A percentile compares a stretch with the other conserved stretches of the same genome.
Conservation (phyloP, 495 filamentous ascomycete species). For the Penicillium antarcticum region DNA sequence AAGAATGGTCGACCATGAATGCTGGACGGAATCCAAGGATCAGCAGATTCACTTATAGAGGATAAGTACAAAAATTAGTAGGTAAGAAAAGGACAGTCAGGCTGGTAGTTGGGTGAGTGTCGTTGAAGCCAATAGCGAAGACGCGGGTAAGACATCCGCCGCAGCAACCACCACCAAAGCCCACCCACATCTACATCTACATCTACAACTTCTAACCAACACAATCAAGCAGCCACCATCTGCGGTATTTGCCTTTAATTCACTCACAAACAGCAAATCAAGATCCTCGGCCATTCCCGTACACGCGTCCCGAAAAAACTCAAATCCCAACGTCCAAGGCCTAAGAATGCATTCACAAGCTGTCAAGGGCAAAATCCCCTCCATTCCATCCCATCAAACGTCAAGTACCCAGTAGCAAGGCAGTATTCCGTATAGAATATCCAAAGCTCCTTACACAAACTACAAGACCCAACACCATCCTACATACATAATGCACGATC, state of each 20-base stretch:
- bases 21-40: constrained; percentile 17
- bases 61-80: not conserved
- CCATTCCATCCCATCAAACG: not conserved
- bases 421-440: not conserved
- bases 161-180: no score
- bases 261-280: not conserved
- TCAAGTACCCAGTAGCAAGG: not conserved
- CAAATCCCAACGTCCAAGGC: not conserved
- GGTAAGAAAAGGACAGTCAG: not conserved
- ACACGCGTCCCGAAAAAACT: constrained; percentile 23
- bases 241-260: no score
- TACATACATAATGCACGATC: no score
- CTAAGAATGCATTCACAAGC: constrained; percentile 15
- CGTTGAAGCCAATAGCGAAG: not conserved
- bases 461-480: no score
- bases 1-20: constrained; percentile 27
- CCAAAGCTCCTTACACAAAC: no score
- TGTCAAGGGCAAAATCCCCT: constrained; percentile 3
- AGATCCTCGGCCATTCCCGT: constrained; percentile 17
- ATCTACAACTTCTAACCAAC: no score
- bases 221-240: no score
- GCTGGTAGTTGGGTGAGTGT: not conserved
- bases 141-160: not conserved
- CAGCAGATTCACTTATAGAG: constrained; percentile 1
- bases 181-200: not conserved